phyloP scores from a whole-genome alignment of 1,284 basidiomycete genomes.

The Mycena citricolor region DNA sequence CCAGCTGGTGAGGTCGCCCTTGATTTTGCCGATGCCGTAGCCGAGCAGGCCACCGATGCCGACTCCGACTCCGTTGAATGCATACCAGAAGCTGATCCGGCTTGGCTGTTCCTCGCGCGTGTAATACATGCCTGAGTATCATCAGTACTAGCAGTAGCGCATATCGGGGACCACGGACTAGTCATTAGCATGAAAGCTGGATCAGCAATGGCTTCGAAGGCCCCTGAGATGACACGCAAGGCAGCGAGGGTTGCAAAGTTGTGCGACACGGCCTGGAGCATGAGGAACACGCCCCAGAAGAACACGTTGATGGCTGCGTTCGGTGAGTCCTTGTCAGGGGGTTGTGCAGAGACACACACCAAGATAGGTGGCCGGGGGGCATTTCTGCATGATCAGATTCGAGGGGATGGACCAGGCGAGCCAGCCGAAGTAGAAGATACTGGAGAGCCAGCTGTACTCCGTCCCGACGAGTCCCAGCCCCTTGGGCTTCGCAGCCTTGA shows the following conservation, averaged over 20 bases:
- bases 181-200: conserved; percentile 36
- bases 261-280: conserved; percentile 37
- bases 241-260: conserved; percentile 39
- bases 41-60: conserved; percentile 27
- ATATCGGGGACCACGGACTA: not conserved
- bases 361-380: conserved; percentile 41
- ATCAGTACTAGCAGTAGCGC: not conserved
- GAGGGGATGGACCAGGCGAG: conserved; percentile 39
- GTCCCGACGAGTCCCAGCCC: conserved; percentile 22
- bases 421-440: conserved; percentile 39
- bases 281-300: conserved; percentile 42
- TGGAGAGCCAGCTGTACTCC: conserved; percentile 31
- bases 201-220: conserved; percentile 38
- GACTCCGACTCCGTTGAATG: conserved; percentile 27
- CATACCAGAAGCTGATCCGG: conserved; percentile 34
- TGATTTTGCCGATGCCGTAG: conserved; percentile 26
- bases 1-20: conserved; percentile 29
- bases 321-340: not conserved
- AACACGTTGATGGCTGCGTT: conserved; percentile 37
- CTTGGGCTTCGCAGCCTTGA: conserved; percentile 12
- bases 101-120: conserved; percentile 38
- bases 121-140: conserved; percentile 39
- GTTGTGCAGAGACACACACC: not conserved
- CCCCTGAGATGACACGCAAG: conserved; percentile 40
- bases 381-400: conserved; percentile 43